Base-by-base conservation (phyloP, 2,329 filamentous ascomycete genomes). In the Fusarium incarnatum region DNA sequence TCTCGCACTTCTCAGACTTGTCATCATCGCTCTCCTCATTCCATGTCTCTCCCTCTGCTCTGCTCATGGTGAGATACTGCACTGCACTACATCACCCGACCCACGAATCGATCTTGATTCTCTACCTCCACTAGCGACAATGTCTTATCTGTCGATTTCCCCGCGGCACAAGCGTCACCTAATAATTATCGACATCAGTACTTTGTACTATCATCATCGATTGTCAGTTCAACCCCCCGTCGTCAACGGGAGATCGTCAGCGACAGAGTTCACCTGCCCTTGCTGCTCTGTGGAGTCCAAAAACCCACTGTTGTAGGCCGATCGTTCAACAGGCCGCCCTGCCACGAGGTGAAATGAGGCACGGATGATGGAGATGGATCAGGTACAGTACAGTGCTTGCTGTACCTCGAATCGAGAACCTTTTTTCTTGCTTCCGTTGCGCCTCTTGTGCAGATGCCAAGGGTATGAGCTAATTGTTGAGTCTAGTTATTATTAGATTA, bases 71-170 rank as follows among this genome's bases (percentile, higher is more conserved):
- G 34, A 37, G 34, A 37, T 37, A 23, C 28, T 46, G 25, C 40
- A 23, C 28, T 25, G 28, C 53, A 46, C 22, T 30, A 54, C 30
- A 63, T 56, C 44, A 63, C 44, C 49, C 58, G 49, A 41, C 37
- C 45, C 20, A 30, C 63, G 61, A 66, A 66, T 66, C 54, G 63
- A 66, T 60, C 54, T 48, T 48, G 54, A 27, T 54, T 28, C 61
- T 65, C 47, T 60, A 66, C 63, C 63, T 66, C 63, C 63, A 66
- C 48, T 23, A 60, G n/a, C 40, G 22, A 23, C 32, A 28, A 20
- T 47, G 25, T 50, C 49, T 57, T 54, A 62, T 60, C 60, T 25
- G 5, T 32, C 7, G 13, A 37, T 28, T 34, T 25, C 18, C 49
- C 34, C 23, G 49, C 34, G 28, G 28, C 42, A 37, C 48, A 55